A percentile compares a stretch with the other conserved stretches of the same genome.
Conservation (phyloP, 495 filamentous ascomycete species). For the Articulospora tetracladia region DNA sequence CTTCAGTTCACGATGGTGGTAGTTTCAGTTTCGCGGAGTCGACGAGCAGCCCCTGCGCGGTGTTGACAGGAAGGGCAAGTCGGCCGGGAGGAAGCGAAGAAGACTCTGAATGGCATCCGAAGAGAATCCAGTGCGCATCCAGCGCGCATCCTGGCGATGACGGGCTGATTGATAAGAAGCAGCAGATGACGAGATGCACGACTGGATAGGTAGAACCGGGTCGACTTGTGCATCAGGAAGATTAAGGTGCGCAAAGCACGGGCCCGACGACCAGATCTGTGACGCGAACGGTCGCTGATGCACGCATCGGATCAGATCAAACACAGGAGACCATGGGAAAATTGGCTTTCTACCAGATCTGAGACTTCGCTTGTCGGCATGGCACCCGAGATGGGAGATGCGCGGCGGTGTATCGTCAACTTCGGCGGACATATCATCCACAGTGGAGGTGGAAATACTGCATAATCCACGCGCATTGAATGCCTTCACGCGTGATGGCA, state of each 20-base stretch:
- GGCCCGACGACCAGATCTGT: constrained; percentile 7
- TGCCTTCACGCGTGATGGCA: neutral
- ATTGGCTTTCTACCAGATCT: constrained; percentile 17
- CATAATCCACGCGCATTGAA: neutral
- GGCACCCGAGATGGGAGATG: constrained; percentile 6
- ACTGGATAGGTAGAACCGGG: constrained; percentile 1
- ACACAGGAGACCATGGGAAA: constrained; percentile 20
- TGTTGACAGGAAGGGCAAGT: neutral
- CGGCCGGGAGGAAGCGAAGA: neutral
- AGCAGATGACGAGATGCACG: neutral
- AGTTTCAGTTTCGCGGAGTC: constrained; percentile 24
- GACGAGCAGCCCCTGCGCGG: constrained; percentile 7
- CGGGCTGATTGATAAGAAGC: neutral
- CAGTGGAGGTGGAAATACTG: neutral
- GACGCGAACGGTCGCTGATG: constrained; percentile 20
- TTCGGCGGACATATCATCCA: neutral
- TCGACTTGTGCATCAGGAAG: constrained; percentile 6
- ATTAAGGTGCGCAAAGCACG: constrained; percentile 14
- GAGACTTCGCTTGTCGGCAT: constrained; percentile 11
- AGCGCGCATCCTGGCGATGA: neutral
- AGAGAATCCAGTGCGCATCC: too few species aligned
- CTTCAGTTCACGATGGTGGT: constrained; percentile 12
- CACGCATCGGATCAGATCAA: constrained; percentile 16
- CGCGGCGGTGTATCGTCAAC: neutral
- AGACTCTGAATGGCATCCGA: too few species aligned